Conservation (phyloP, 371 early-diverging fungal species). For the Batrachochytrium dendrobatidis region DNA sequence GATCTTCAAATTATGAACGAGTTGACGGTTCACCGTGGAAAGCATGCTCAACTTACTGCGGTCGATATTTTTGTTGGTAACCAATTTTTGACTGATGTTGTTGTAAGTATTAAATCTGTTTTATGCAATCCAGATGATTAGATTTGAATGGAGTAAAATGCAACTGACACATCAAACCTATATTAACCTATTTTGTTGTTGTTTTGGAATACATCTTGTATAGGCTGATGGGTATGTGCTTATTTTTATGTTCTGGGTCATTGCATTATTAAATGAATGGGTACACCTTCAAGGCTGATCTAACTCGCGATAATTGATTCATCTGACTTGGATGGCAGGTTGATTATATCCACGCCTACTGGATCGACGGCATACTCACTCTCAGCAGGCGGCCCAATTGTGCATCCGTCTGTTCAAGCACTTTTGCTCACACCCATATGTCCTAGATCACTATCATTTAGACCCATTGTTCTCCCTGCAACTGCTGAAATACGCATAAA, state of each 20-base stretch:
- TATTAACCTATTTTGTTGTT: background rate
- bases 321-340: conserved; percentile 6
- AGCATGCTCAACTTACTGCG: conserved; percentile 71
- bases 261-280: background rate
- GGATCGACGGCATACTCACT: conserved; percentile 93
- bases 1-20: conserved; percentile 74
- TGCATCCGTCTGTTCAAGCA: conserved; percentile 57
- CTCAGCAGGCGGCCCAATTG: conserved; percentile 63
- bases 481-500: conserved; percentile 4
- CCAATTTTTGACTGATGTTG: conserved; percentile 74
- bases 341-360: conserved; percentile 81
- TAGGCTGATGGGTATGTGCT: background rate
- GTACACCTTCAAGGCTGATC: too few relatives aligned
- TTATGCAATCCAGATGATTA: background rate
- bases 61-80: conserved; percentile 73
- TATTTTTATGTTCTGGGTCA: background rate
- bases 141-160: background rate
- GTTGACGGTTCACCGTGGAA: conserved; percentile 78
- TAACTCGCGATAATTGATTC: background rate
- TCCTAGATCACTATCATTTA: conserved; percentile 49
- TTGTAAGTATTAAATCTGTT: conserved; percentile 38
- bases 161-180: background rate
- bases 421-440: conserved; percentile 54
- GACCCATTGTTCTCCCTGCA: conserved; percentile 49
- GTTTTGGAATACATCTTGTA: background rate